Base-by-base conservation (phyloP, 2,329 filamentous ascomycete species). In the Aureobasidium musti region DNA sequence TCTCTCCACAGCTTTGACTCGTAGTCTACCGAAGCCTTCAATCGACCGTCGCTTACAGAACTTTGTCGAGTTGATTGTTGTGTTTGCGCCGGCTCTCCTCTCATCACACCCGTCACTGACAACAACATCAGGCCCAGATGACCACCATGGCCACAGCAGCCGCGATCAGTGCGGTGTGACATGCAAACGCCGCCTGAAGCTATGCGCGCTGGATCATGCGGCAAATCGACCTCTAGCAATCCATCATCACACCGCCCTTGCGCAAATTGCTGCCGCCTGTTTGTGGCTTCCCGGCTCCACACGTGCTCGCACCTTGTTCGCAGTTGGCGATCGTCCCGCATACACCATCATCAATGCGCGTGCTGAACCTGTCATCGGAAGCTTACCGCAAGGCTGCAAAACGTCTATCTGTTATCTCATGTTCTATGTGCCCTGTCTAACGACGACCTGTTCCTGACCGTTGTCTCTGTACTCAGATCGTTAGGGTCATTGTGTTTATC, bases 251-350 rank as follows among this genome's bases (percentile, higher is more conserved):
- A 61, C 57, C 57, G 41, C 41, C 57, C 41, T 61, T 61, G 57
- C 57, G 41, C n/a, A 35, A 61, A 43, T n/a, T 30, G 54, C 39
- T 45, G 54, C 54, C 37, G 54, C 54, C 56, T 43, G 37, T 23
- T 41, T 43, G 54, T 43, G 37, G 54, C 39, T 47, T 33, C 41
- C 28, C 57, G 43, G 57, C 57, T 61, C 57, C 57, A 61, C 57
- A 61, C 57, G 57, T 61, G 57, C 57, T 59, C 45, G 54, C 26
- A 49, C 45, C 39, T 61, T 61, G 57, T 49, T 61, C 56, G 57
- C 57, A 61, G 45, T 37, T 45, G 57, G 57, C 57, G 57, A 61
- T 61, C 57, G 28, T 61, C 43, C 41, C 57, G 57, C 57, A 17
- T 33, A 26, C 13, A 26, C 2, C 17, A 17, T 6, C 35, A 28